Base-by-base conservation (phyloP, 495 filamentous ascomycete species). In the Clohesyomyces aquaticus region DNA sequence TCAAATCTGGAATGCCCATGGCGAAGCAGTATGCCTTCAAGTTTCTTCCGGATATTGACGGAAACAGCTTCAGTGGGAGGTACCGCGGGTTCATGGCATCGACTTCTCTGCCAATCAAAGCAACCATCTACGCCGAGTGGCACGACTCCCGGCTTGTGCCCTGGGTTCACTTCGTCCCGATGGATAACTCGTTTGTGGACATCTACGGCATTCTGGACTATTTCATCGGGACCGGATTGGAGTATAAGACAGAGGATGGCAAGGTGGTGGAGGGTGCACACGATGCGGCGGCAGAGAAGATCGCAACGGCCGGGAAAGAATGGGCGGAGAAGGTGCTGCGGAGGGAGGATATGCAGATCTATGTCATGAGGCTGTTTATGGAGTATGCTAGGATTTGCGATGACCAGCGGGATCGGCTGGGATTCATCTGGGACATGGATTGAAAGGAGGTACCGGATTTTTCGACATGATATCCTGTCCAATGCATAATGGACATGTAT, bases 101-200 rank as follows among this genome's bases (percentile, higher is more conserved):
- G 1, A 76, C 68, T 0, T 71, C 66, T 0, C 55, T 77, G 2
- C 76, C 76, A 1, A 72, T 77, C 58, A 77, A 77, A 65, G 76
- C 76, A 6, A 77, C 76, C 12, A 68, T 77, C 41, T 77, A 74
- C 58, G 59, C 69, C 16, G 76, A 78, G 46, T 78, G 76, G 76
- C 75, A 77, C 55, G 75, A 78, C 55, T 59, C 51, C 2, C 60
- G 76, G 9, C 66, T 78, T 4, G 59, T 74, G n/a, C 69, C 73
- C 10, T 76, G 74, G 74, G 55, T 71, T 46, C 74, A 76, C 56
- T 76, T 85, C 65, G 87, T 91, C n/a, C 91, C 91, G 1, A 90
- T 93, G 88, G 89, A 93, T 69, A 91, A 87, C 72, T 80, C 85
- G 16, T 93, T 88, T 62, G 80, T 84, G 38, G 90, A 95, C 70